These are phyloP conservation scores for Penicillium frequentans DNA, from an alignment of 2,329 filamentous ascomycete species.

Conservation along the genomic window DNA sequence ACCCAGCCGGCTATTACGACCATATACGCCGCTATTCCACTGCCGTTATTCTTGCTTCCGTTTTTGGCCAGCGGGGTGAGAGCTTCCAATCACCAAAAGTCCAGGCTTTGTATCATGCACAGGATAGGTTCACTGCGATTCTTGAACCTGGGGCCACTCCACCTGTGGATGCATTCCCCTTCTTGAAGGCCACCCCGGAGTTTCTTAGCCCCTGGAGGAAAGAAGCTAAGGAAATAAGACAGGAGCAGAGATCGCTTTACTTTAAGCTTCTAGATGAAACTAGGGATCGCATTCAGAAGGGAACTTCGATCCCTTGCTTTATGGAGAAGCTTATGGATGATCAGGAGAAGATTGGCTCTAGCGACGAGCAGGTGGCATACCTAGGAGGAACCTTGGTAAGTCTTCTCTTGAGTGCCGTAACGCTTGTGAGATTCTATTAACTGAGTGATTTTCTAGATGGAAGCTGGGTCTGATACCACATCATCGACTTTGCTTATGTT, in stretches of 20 bases:
- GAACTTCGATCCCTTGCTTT: not conserved
- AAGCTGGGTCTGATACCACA: slow-evolving; percentile 25
- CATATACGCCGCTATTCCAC: slow-evolving; percentile 20
- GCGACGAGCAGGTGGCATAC: not conserved
- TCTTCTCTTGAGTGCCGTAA: too few relatives aligned
- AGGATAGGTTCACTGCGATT: slow-evolving; percentile 6
- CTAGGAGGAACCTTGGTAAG: not conserved
- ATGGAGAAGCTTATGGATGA: not conserved
- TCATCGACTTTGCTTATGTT: slow-evolving; percentile 19
- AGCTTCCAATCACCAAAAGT: slow-evolving; percentile 12
- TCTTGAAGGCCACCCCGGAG: slow-evolving; percentile 13
- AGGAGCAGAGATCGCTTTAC: not conserved
- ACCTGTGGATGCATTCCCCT: slow-evolving; percentile 17
- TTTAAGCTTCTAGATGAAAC: not conserved
- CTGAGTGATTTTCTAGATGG: slow-evolving; percentile 6
- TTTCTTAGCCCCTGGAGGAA: slow-evolving; percentile 10
- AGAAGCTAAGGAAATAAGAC: slow-evolving; percentile 4
- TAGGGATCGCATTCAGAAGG: not conserved
- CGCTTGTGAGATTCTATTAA: too few relatives aligned
- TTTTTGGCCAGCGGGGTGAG: slow-evolving; percentile 10
- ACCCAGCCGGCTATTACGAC: slow-evolving; percentile 8
- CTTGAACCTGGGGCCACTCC: slow-evolving; percentile 15
- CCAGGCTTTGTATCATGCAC: slow-evolving; percentile 7
- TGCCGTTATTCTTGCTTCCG: slow-evolving; percentile 15
- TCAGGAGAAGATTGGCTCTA: not conserved